Evolutionary conservation across 352 stramenopile genomes (phyloP), one percentile per base, ranked within the genome.

Genomic region (Pythium dissimile): DNA sequence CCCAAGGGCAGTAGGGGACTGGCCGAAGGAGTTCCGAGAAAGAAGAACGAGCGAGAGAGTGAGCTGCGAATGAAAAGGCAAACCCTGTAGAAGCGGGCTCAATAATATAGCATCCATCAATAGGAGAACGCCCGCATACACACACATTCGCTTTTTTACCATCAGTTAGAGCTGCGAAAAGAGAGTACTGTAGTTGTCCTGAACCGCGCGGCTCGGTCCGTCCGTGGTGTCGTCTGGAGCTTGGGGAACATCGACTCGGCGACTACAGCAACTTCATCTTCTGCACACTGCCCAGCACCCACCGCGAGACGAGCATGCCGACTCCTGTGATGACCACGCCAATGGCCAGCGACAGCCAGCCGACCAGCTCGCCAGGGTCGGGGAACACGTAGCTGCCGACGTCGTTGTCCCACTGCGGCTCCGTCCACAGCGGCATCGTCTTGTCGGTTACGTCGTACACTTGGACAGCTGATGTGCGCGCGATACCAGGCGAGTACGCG

Each of bases 241-340:
- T 6, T n/a, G n/a, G 27, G 38, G 8, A 38, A 27, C 5, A 44
- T 16, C 2, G 27, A 16, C 20, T 44, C 4, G 32, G 11, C 18
- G 16, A 54, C 45, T 89, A 94, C 56, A 94, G 67, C 5, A 94
- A 74, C 59, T 94, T 94, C 67, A 89, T 79, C 66, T 94, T 94
- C 47, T 89, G 73, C 27, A 94, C 80, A 47, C 77, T 74, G 5
- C 60, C 44, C 20, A 94, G 61, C 31, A 92, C 62, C 60, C 80
- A 62, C n/a, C 69, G 67, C 18, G 84, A 69, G 10, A 75, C 32
- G 12, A 75, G 52, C 5, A 73, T 54, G 32, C 76, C 73, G 49
- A 79, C 50, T 23, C 32, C 73, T 8, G 80, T 77, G 44, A 81
- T 61, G 3, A 70, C 69, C 15, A 79, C 55, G 18, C 81, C 84